Percentiles rank a stretch among this genome's conserved stretches.
These are phyloP conservation scores for Paecilomyces fulvus DNA, from an alignment of 2,329 filamentous ascomycete genomes.

Conservation along the genomic window DNA sequence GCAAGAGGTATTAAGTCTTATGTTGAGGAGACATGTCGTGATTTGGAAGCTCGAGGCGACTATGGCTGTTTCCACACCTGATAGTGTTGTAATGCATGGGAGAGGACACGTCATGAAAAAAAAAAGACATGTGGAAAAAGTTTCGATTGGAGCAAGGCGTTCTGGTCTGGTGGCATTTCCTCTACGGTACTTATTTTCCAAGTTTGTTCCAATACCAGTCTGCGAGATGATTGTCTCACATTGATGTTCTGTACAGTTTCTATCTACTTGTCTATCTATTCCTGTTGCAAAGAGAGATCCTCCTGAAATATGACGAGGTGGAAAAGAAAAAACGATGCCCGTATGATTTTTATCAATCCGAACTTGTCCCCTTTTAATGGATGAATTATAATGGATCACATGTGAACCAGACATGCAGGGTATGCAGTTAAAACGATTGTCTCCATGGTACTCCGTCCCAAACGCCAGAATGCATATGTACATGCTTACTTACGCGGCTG, in stretches of 20 bases:
- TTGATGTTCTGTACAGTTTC: not conserved
- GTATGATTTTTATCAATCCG: not conserved
- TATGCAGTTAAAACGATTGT: not conserved
- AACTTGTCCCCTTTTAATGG: not conserved
- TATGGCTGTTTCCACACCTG: not conserved
- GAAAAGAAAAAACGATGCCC: not conserved
- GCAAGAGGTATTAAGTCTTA: conserved; percentile 54
- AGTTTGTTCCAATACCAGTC: not conserved
- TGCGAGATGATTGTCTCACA: not conserved
- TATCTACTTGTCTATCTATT: not conserved
- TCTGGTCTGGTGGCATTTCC: not conserved
- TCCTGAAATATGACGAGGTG: not conserved
- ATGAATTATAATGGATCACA: not conserved
- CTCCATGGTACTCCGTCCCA: not conserved
- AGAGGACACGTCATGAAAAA: not conserved
- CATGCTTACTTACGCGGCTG: not conserved
- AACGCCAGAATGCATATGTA: not conserved
- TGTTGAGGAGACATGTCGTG: not conserved
- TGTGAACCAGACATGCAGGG: not conserved
- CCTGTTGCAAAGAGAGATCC: not conserved
- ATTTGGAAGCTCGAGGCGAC: not conserved
- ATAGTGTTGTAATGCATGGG: not conserved
- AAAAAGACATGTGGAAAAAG: not conserved
- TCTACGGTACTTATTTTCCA: not conserved
- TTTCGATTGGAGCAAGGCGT: not conserved